Base-by-base conservation (phyloP, 495 filamentous ascomycete genomes). In the Hypomontagnella submonticulosa region DNA sequence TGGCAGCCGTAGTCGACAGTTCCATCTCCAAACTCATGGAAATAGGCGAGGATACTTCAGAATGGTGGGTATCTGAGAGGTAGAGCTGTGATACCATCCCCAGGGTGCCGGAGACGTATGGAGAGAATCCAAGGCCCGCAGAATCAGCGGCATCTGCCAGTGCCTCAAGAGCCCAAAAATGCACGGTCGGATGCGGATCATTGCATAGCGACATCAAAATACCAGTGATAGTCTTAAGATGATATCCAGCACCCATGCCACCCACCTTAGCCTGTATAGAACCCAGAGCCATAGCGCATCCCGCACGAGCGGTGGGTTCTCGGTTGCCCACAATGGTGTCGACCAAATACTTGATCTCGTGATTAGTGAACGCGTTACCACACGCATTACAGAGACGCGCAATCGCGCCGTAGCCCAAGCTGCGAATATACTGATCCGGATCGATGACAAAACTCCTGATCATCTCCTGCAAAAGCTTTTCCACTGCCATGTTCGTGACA, bases 231-330 rank as follows among this genome's bases (percentile, higher is more conserved):
- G 92, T 96, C 77, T 97, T 98, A 11, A 99, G 80, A 74, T 99
- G 95, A 69, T 92, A 90, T n/a, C 93, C 92, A 50, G 95, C 95
- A 57, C 96, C 96, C 93, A 99, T 98, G 64, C 95, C 95, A 55
- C 95, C 95, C 30, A 98, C 90, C 73, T 97, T 92, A 1, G 92
- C 88, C 75, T 98, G 95, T 42, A 98, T 98, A 63, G 89, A 92
- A 11, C 94, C 95, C 56, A 99, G 79, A 33, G 95, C 92, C 79
- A 95, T 88, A 15, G 96, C 96, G 73, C 92, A 99, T 23, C 95
- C 95, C 38, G 95, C 92, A 71, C 95, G 88, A 10, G 92, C 91
- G 71, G 91, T 94, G 4, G 95, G 95, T 59, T 99, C 95, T 27
- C 94, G 82, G 70, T 97, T 97, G 34, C 87, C 84, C 9, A 99